These are phyloP conservation scores for Saccharomycopsis capsularis DNA, from an alignment of 805 yeast genomes.

Conservation along the genomic window DNA sequence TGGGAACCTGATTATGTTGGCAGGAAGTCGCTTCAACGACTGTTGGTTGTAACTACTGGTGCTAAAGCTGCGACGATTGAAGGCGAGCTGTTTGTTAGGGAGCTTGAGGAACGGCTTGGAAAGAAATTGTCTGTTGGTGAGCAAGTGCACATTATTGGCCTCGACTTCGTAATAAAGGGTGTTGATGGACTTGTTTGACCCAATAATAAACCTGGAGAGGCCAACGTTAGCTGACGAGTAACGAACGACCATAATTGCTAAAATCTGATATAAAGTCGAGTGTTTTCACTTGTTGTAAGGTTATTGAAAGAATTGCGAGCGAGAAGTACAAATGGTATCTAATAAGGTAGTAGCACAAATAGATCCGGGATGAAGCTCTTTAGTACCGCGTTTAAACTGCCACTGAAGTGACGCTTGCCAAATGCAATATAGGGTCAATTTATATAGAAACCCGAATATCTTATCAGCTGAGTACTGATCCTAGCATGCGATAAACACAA, in stretches of 20 bases:
- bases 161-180: slow-evolving; percentile 1
- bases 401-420: too few species aligned
- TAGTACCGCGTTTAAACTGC: too few species aligned
- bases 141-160: not conserved
- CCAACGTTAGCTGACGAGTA: slow-evolving; percentile 11
- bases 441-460: too few species aligned
- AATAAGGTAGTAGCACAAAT: not conserved
- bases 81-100: slow-evolving; percentile 2
- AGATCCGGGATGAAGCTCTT: too few species aligned
- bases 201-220: slow-evolving; percentile 10
- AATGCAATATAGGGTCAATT: too few species aligned
- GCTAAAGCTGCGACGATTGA: slow-evolving; percentile 1
- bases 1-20: too few species aligned
- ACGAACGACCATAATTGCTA: slow-evolving; percentile 8
- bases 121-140: not conserved
- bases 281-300: too few species aligned
- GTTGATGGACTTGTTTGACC: slow-evolving; percentile 1
- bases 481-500: too few species aligned
- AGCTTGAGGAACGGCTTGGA: not conserved
- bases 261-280: too few species aligned
- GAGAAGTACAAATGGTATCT: not conserved
- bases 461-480: too few species aligned
- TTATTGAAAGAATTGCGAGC: not conserved
- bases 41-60: not conserved
- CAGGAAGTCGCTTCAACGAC: not conserved